phyloP scores from a whole-genome alignment of 805 yeast species.

The Yamadazyma insecticola region DNA sequence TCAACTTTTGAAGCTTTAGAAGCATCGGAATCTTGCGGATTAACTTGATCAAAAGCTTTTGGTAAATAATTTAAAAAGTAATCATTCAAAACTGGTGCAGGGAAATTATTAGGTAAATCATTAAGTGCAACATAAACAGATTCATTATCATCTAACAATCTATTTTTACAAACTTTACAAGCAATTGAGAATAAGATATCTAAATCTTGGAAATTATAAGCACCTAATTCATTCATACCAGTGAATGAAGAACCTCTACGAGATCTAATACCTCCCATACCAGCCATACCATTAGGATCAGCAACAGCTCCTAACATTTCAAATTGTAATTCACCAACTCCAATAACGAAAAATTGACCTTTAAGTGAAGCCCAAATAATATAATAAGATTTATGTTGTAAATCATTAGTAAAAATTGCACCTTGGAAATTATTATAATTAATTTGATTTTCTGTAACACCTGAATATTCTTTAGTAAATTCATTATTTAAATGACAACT shows the following conservation, averaged over 20 bases:
- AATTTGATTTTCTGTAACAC: conserved; percentile 1
- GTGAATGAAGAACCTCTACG: conserved; percentile 34
- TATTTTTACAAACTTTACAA: conserved; percentile 20
- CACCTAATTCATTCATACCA: conserved; percentile 36
- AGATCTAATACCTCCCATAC: conserved; percentile 10
- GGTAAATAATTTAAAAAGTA: conserved; percentile 30
- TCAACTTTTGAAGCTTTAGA: conserved; percentile 14
- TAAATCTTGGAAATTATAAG: conserved; percentile 36
- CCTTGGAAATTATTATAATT: conserved; percentile 24
- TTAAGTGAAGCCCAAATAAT: conserved; percentile 27
- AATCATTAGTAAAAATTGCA: conserved; percentile 35
- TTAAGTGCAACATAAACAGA: conserved; percentile 21
- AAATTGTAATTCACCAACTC: conserved; percentile 33
- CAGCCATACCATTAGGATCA: conserved; percentile 11
- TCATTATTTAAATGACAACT: conserved; percentile 2
- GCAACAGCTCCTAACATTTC: conserved; percentile 17
- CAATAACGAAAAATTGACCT: conserved; percentile 17
- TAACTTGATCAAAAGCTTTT: conserved; percentile 11
- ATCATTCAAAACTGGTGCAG: conserved; percentile 33
- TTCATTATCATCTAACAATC: conserved; percentile 8
- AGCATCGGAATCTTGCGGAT: conserved; percentile 5
- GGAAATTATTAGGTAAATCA: conserved; percentile 31
- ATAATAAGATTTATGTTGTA: conserved; percentile 31
- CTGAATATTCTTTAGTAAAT: neutral
- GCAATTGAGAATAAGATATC: conserved; percentile 30